Evolutionary conservation across 257 asterid species (phyloP), one percentile per base, ranked within the genome.

Genomic region (Solanum pennellii): DNA sequence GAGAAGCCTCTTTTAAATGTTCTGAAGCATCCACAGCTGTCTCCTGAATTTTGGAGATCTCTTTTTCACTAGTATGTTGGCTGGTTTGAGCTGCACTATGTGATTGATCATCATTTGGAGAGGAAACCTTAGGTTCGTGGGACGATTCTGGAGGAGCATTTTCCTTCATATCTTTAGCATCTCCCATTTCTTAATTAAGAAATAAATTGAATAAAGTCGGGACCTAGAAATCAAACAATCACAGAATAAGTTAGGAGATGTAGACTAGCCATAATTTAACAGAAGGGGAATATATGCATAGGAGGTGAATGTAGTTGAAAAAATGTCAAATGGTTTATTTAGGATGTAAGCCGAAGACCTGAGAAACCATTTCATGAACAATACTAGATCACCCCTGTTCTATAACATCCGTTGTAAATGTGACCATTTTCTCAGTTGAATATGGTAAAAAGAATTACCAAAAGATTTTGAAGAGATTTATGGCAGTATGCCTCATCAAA

Each of bases 181-280:
- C 96, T 90, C 92, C 98, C 99, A 97, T 97, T 87, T 87, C 87
- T 82, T 27, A 83, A 90, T 27, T 76, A 86, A 62, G 86, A 89
- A 88, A 89, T 71, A 84, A 69, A 86, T 41, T 44, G 87, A 88
- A 87, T 83, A 88, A 73, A 87, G 84, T 31, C 39, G 88, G 84
- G 83, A 84, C 91, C 91, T 92, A 86, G 44, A 89, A 47, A 82
- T 79, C 74, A 29, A 47, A 80, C n/a, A 47, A 82, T 47, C 44
- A 49, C 12, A 20, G 45, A 82, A 82, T 49, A 82, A 82, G 85
- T 49, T 82, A 49, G 85, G 45, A 31, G 45, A 82, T 20, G 45
- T 52, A 82, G 45, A 49, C 12, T 29, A 29, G 69, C 29, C 68
- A 27, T 49, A 82, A 31, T 49, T 47, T 49, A 29, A 82, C 29